Evolutionary conservation across 345 rosid genomes (phyloP).

Genomic region (Microcos paniculata): DNA sequence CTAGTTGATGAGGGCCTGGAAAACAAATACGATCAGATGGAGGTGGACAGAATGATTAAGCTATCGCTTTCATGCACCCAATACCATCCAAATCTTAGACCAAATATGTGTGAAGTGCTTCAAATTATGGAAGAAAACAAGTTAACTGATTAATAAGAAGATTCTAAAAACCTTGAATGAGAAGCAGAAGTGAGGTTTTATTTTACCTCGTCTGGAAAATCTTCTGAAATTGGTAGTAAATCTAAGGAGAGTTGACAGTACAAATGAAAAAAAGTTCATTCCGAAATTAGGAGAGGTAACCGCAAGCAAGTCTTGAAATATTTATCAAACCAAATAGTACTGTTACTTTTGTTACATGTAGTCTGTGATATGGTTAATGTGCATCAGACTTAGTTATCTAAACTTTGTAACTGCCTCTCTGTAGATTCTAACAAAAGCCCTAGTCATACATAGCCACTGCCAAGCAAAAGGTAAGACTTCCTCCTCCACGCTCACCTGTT

Average conservation of each 20-base stretch:
- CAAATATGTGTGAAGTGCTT: conserved; percentile 36
- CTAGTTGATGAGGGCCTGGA: conserved; percentile 29
- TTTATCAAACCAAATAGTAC: not conserved
- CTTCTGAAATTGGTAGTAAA: too few species aligned
- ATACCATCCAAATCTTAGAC: conserved; percentile 25
- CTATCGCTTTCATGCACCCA: conserved; percentile 37
- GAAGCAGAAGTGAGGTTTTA: too few species aligned
- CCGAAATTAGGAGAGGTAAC: too few species aligned
- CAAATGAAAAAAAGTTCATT: too few species aligned
- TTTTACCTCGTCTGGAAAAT: too few species aligned
- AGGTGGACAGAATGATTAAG: conserved; percentile 32
- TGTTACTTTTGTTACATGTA: not conserved
- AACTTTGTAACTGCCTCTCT: too few species aligned
- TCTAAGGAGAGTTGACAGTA: too few species aligned
- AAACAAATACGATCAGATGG: conserved; percentile 20
- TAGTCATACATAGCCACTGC: not conserved
- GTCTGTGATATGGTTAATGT: not conserved
- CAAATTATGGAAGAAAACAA: conserved; percentile 37
- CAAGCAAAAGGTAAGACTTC: too few species aligned
- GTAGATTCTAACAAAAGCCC: not conserved
- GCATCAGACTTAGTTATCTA: too few species aligned
- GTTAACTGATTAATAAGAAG: conserved; percentile 38
- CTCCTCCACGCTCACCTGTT: too few species aligned
- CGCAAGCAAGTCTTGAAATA: too few species aligned
- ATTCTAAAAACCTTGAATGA: too few species aligned